Base-by-base conservation (phyloP, 192 early-diverging fungal species). In the Linnemannia hyalina region DNA sequence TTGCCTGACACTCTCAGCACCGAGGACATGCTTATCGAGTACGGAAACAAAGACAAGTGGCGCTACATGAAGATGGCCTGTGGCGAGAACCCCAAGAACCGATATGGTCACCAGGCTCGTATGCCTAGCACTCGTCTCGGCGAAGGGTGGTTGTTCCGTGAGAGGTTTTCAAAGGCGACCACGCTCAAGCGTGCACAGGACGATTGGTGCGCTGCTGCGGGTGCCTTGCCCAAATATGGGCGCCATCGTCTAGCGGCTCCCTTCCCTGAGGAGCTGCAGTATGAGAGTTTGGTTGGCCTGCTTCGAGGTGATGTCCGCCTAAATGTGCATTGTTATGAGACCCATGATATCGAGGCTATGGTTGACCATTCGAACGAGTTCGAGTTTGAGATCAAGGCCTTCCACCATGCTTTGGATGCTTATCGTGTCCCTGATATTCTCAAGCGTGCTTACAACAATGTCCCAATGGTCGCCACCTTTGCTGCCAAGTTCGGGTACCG, bases 21-120 rank as follows among this genome's bases (percentile, higher is more conserved):
- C 52, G 94, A 94, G 57, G 92, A 95, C 68, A 95, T 96, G 94
- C 70, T 87, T n/a, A 68, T 96, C 41, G 89, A 95, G 76, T 72
- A 73, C 13, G 74, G 77, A 3, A 73, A 75, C 68, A n/a, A 81
- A 3, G 73, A 70, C 73, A 74, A 80, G 55, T 94, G 93, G 93
- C 81, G 94, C 47, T 96, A 90, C 86, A 93, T 94, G 91, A 96
- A 96, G 77, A 93, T 95, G 92, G 95, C 95, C 3, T 96, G 95
- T 76, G 95, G 95, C 29, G 95, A 96, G 80, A 96, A 96, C 80
- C 89, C 94, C 49, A 95, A 93, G 79, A 80, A 22, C 1, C 3
- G 26, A 8, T 75, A 81, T 52, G 54, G 78, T n/a, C 11, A 35
- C 11, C 8, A 49, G 32, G 57, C 29, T 32, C 40, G 70, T 35